Base-by-base conservation (phyloP, 2,329 filamentous ascomycete species). In the Aspergillus sp. region DNA sequence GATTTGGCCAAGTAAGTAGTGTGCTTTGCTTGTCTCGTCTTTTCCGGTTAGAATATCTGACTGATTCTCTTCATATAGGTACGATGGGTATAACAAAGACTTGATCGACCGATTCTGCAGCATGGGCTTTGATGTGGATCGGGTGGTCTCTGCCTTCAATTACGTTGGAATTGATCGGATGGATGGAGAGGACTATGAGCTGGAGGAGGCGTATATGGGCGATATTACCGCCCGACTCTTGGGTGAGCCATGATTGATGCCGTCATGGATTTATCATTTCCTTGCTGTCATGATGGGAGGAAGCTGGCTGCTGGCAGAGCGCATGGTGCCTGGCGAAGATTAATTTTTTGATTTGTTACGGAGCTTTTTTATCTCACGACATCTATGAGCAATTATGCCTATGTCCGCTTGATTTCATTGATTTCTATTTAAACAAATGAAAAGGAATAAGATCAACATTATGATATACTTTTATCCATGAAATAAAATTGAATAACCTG, bases 81-180 rank as follows among this genome's bases (percentile, higher is more conserved):
- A 95, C 61, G 79, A 85, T 51, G 91, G 93, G 2, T 97, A 95
- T 68, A 90, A 90, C 68, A 86, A 84, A 59, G 78, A 85, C 29
- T 75, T 96, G 33, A 81, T 97, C 51, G 83, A 93, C 58, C 79
- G 85, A 5, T 97, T 97, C 56, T 82, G 87, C 11, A 79, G 75
- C 56, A 97, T 97, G 91, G 91, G 91, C 8, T 97, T 97, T 57
- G 83, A 89, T 44, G 78, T 95, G 2, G 86, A 90, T 39, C 77
- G 79, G n/a, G 89, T 97, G 1, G 89, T 96, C 0, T 79, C 85
- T 7, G 88, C 89, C 0, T 95, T 96, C 59, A 77, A 85, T 41
- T 86, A 79, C 48, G 83, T 93, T 6, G 86, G 88, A 5, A 90
- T 95, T 53, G 87, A 91, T 50, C 79, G 80, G 12, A 88, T 85